phyloP scores from a whole-genome alignment of 2,329 filamentous ascomycete genomes.

The Penicillium sp. region DNA sequence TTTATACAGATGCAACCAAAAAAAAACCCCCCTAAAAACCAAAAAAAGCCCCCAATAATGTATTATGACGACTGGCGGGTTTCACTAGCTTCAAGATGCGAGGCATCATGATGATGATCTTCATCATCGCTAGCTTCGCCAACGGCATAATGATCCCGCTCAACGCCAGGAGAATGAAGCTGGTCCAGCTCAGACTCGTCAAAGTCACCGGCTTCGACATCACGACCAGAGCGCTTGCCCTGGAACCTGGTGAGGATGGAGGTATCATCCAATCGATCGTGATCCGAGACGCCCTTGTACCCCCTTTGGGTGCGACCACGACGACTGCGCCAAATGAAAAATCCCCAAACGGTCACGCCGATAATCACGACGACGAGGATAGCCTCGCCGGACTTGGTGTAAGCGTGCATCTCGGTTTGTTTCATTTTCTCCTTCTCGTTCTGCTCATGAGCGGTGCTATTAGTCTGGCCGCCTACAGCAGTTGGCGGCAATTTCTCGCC shows the following conservation, averaged over 20 bases:
- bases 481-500: conserved; percentile 79
- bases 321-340: conserved; percentile 61
- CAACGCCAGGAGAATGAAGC: conserved; percentile 41
- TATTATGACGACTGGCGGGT: conserved; percentile 10
- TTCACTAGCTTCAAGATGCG: background rate
- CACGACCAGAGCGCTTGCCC: conserved; percentile 43
- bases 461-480: conserved; percentile 71
- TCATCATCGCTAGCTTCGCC: conserved; percentile 49
- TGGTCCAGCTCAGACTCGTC: conserved; percentile 62
- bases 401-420: conserved; percentile 83
- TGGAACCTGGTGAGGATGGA: conserved; percentile 52
- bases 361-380: conserved; percentile 79
- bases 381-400: conserved; percentile 81
- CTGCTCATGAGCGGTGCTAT: conserved; percentile 65
- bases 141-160: conserved; percentile 48
- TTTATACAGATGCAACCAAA: conserved; percentile 8
- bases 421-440: conserved; percentile 72
- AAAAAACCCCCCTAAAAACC: background rate
- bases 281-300: conserved; percentile 44
- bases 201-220: conserved; percentile 63
- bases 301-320: conserved; percentile 48
- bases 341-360: conserved; percentile 72
- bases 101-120: conserved; percentile 7
- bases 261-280: conserved; percentile 35
- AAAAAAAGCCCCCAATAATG: background rate